Evolutionary conservation across 352 stramenopile genomes (phyloP), one percentile per base, ranked within the genome.

Genomic region (Phytophthora rubi): DNA sequence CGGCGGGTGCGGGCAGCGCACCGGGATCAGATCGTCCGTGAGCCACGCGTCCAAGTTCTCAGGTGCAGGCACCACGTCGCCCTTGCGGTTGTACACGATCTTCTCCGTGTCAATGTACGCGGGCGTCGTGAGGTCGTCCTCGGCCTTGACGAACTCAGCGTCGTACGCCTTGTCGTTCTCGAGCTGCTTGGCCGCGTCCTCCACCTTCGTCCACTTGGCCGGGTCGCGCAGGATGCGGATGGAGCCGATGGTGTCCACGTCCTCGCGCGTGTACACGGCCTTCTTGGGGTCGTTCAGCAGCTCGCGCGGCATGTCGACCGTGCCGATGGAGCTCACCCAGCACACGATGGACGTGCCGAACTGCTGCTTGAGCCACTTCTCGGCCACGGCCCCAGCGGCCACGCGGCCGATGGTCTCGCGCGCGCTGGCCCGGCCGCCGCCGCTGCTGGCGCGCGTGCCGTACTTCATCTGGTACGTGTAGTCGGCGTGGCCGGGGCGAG

Each of bases 381-480:
- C 88, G 8, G 97, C 97, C 69, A 99, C 93, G 7, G 98, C 98
- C 26, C 26, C 2, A 5, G 26, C 26, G 0, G 97, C 97, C 16
- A 99, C 97, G 62, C 98, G 95, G 42, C 97, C 98, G 79, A 99
- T 99, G 12, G 97, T 99, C 80, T 99, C 97, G 13, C 98, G 89
- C 10, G 98, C 98, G 52, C 92, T 98, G 30, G 91, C 94, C 28
- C 98, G 93, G 44, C 98, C 98, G 55, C 98, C 98, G 53, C 98
- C 98, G 48, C 95, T 98, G 69, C 98, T 96, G 8, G 97, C 97
- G 53, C 97, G 93, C 49, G 98, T 98, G 67, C 98, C 98, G 79
- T 99, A 99, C 81, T 99, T 99, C 80, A 98, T 97, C 90, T 99
- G 97, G 82, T 99, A 99, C 62, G 97, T 99, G 60, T 98, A 98